Evolutionary conservation across 352 stramenopile species (phyloP), one percentile per base, ranked within the genome.

Genomic region (Globisporangium okanoganense): DNA sequence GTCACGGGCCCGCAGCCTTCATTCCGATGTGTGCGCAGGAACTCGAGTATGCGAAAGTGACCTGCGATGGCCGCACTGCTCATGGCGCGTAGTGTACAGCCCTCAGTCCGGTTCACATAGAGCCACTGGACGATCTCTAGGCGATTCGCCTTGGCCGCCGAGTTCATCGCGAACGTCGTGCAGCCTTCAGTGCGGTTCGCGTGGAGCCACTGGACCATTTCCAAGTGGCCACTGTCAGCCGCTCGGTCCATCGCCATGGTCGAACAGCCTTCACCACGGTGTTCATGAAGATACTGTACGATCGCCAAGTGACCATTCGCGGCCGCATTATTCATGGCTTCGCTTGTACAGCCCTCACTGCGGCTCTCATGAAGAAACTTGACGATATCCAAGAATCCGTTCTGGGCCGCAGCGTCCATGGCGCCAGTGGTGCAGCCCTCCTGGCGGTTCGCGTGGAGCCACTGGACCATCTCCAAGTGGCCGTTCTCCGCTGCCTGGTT

Each of bases 201-300:
- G 18, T 70, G 63, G 13, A 70, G 43, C 35, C 35, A 70, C 31
- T 66, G 43, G 4, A 70, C 63, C 8, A 66, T 33, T 7, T 16
- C 27, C 9, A 70, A n/a, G 40, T 62, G 43, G 18, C 53, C 59
- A 27, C 60, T 48, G 16, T 43, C 36, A 2, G 63, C 63, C 9
- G 63, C 58, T 13, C 54, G 25, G 51, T 69, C 56, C 57, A 69
- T 69, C 6, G 63, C 63, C 12, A 25, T 48, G 14, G 14, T 1
- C 1, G 55, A 51, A 27, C 55, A 61, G 55, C 40, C 41, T 20
- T 51, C 55, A 12, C 29, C 18, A 6, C 41, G 40, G 27, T 61
- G 13, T 18, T 61, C 40, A 6, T 59, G 55, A 1, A 60, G 51
- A 16, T 36, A 65, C 24, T 50, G 13, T 16, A 65, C 62, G 51